Percentiles rank a stretch among this genome's conserved stretches.
Evolutionary conservation across 2,329 filamentous ascomycete species (phyloP).

Genomic region (Fusarium nygamai): DNA sequence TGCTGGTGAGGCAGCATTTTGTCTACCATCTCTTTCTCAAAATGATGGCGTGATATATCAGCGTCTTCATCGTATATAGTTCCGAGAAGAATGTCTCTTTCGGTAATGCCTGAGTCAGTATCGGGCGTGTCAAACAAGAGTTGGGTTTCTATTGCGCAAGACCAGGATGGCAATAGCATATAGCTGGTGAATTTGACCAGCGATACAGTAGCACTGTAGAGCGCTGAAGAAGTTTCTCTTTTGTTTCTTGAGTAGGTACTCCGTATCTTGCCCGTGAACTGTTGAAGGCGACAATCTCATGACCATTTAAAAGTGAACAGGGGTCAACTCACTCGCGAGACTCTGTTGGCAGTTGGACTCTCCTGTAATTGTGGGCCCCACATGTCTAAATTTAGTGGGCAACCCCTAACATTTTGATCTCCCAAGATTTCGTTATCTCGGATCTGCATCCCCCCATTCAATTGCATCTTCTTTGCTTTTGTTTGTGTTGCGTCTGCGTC

Average conservation of each 20-base stretch:
- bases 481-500: neutral
- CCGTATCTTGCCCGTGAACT: too few relatives aligned
- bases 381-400: conserved; percentile 1
- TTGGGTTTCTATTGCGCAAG: neutral
- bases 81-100: neutral
- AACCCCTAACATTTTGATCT: conserved; percentile 26
- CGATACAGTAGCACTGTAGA: neutral
- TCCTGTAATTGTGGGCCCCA: neutral
- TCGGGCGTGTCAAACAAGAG: neutral
- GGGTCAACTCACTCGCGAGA: neutral
- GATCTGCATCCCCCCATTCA: conserved; percentile 6
- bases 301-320: neutral
- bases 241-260: too few relatives aligned
- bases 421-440: conserved; percentile 30
- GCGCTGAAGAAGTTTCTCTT: neutral
- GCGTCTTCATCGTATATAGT: neutral
- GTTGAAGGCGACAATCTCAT: neutral
- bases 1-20: neutral
- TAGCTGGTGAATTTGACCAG: too few relatives aligned
- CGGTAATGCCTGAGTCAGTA: neutral
- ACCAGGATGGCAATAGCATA: neutral
- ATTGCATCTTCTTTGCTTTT: conserved; percentile 7
- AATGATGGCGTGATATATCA: neutral
- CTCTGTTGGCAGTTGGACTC: neutral
- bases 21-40: neutral